Base-by-base conservation (phyloP, 169 alveolate species). In the Eimeria necatrix region DNA sequence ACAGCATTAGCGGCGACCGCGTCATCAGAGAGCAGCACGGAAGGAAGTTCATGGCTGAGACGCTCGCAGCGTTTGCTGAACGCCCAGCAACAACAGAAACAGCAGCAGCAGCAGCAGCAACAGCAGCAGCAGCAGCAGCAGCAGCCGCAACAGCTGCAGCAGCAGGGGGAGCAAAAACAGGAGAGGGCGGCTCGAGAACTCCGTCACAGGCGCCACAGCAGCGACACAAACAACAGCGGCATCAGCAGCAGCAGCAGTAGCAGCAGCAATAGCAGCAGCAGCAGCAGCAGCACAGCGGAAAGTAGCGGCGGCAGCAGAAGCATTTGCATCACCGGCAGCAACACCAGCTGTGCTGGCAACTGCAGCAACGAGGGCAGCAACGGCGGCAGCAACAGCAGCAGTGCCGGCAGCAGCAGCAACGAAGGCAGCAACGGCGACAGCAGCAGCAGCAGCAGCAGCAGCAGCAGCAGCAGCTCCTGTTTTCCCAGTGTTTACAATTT, bases 121-220 rank as follows among this genome's bases (percentile, higher is more conserved):
- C 51, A 16, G 83, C 83, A 26, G 83, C 83, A 26, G 64, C 87
- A 48, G 87, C 87, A 14, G 24, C 46, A 7, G 83, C 83, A 71
- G 20, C 83, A 71, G 83, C 83, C 18, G 53, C 83, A 71, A 71
- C 53, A 22, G 87, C 78, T 14, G 78, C 78, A n/a, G 46, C 14
- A 68, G 78, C 32, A 12, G 78, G 14, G n/a, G 78, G 41, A 18
- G 78, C 32, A 14, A 1, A 20, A 48, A 20, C 87, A 32, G 64
- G 41, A 32, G 41, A 32, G 41, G 41, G 41, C 41, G 3, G 41
- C 41, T 32, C 41, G 41, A 32, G 41, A 32, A 32, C 41, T 32
- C 41, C 41, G 41, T 32, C 2, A 12, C 22, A 56, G 68, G 22
- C 68, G 68, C 68, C 68, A 56, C 22, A 18, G 68, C 68, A 10